Base-by-base conservation (phyloP, 768 basidiomycete genomes). In the Hebeloma cylindrosporum region DNA sequence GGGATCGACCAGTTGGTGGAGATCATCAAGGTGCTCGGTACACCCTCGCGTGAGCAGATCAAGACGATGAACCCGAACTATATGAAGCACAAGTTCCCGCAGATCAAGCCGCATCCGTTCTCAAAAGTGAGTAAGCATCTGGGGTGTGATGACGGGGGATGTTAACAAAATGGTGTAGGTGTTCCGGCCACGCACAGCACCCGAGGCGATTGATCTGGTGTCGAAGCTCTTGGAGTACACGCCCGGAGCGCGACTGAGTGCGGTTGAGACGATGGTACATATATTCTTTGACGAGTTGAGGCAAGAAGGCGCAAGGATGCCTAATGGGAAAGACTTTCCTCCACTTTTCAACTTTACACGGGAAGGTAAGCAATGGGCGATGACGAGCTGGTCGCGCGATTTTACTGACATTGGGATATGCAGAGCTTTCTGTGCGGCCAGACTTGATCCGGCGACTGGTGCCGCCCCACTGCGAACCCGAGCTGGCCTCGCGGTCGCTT, bases 41-140 rank as follows among this genome's bases (percentile, higher is more conserved):
- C 96, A 16, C 96, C 96, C 2, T 94, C 96, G 47, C 77, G 95
- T 56, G 96, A 98, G 64, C 96, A 99, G 69, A 99, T 99, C 80
- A 98, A 99, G 84, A 98, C 96, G 56, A 99, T 99, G 96, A 99
- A 99, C 70, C 96, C 96, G 43, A 99, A 99, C 73, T 99, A 99
- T 71, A 98, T 98, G 96, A 96, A 99, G 64, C 96, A 99, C 82
- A 97, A 98, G 70, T 99, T 99, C 76, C 96, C 96, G 1, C 95
- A 98, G 70, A 99, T 99, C 76, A 93, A 95, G 65, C 93, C 94
- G n/a, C 95, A 98, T 63, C 94, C 94, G 0, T 98, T 98, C 75
- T 88, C 86, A 62, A 98, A 98, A 83, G 92, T 91, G 47, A 50
- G 68, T 62, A 14, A 7, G 29, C 28, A 23, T 45, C 26, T 42